phyloP scores from a whole-genome alignment of 2,329 filamentous ascomycete species.

The Apiospora marii region DNA sequence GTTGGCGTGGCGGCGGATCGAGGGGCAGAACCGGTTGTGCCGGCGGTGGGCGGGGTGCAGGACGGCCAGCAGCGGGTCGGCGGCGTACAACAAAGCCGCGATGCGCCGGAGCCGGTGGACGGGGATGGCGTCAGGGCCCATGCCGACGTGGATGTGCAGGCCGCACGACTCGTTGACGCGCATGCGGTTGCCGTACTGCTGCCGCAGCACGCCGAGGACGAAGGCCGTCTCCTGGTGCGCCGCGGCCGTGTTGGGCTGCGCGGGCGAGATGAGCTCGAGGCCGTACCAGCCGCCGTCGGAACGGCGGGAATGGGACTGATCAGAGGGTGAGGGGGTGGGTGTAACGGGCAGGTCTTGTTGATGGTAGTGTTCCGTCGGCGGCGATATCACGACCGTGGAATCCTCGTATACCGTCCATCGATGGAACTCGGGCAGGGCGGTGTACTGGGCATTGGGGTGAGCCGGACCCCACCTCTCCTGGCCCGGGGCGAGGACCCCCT shows the following conservation, averaged over 20 bases:
- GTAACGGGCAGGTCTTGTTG: background rate
- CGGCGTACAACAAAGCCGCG: background rate
- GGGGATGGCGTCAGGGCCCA: background rate
- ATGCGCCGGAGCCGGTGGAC: background rate
- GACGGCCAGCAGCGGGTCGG: background rate
- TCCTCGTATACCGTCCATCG: background rate
- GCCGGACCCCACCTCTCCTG: background rate
- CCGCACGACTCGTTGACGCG: background rate
- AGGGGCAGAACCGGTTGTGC: background rate
- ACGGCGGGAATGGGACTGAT: too few species aligned
- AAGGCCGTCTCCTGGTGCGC: background rate
- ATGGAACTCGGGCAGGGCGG: too few species aligned
- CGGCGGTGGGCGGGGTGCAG: background rate
- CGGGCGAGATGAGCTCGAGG: conserved; percentile 14
- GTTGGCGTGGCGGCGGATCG: background rate
- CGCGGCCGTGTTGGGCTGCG: background rate
- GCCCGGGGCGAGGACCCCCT: background rate
- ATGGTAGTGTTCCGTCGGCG: background rate
- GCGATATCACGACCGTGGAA: background rate
- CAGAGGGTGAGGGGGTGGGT: rapidly evolving
- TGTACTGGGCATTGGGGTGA: background rate
- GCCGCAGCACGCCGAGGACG: background rate
- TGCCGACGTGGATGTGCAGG: conserved; percentile 13
- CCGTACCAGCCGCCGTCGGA: background rate
- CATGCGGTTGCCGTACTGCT: background rate